phyloP scores from a whole-genome alignment of 2,329 filamentous ascomycete species.

The Zymoseptoria crescenta region DNA sequence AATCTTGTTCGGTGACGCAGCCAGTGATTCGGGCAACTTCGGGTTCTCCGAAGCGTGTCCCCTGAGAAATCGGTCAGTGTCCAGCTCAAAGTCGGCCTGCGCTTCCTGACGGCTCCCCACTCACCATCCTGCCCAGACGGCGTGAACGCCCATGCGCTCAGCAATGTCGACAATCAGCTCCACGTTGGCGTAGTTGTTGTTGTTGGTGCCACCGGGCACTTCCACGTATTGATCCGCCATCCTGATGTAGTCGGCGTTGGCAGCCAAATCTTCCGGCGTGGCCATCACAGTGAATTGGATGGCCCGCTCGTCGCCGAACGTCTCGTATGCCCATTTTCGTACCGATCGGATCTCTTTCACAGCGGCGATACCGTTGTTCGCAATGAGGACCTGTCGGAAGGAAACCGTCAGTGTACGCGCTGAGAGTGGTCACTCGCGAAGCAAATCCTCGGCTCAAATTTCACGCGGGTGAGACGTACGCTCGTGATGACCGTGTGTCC shows the following conservation, averaged over 20 bases:
- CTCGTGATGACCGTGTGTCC: slow-evolving; percentile 98
- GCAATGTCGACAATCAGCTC: slow-evolving; percentile 98
- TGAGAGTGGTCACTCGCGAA: neutral
- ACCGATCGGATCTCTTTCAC: slow-evolving; percentile 99
- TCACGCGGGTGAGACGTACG: slow-evolving; percentile 49
- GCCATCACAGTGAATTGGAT: slow-evolving; percentile 99
- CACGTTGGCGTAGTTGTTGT: slow-evolving; percentile 99
- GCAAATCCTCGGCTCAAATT: neutral
- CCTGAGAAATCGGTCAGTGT: slow-evolving; percentile 42
- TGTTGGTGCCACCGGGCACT: slow-evolving; percentile 96
- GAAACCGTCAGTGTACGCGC: slow-evolving; percentile 9
- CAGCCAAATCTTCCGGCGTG: slow-evolving; percentile 91
- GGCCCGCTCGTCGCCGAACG: slow-evolving; percentile 93
- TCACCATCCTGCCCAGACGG: slow-evolving; percentile 98
- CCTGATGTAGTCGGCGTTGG: slow-evolving; percentile 98
- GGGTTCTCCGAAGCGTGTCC: slow-evolving; percentile 98
- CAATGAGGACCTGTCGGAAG: slow-evolving; percentile 73
- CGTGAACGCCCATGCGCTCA: slow-evolving; percentile 96
- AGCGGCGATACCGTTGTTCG: slow-evolving; percentile 98
- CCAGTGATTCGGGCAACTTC: slow-evolving; percentile 89
- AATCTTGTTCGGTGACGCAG: slow-evolving; percentile 95
- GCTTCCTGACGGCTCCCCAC: slow-evolving; percentile 24
- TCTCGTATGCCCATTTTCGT: slow-evolving; percentile 99
- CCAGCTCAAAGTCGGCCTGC: neutral
- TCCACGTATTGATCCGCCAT: slow-evolving; percentile 99